Conservation (phyloP, 2,329 filamentous ascomycete species). For the Exophiala spinifera region DNA sequence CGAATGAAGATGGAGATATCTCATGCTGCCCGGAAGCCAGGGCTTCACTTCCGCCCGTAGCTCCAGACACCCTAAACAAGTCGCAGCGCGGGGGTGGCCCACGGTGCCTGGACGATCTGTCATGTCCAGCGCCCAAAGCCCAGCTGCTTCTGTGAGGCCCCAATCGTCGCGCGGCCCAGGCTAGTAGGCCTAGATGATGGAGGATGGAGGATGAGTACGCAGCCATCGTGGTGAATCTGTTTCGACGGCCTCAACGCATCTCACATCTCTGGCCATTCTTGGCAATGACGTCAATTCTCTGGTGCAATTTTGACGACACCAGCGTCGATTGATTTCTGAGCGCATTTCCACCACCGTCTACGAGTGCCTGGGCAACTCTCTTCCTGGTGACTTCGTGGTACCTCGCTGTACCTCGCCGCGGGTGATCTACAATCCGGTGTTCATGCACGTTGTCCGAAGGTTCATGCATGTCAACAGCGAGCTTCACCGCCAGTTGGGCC, state of each 20-base stretch:
- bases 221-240: no score
- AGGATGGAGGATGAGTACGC: no score
- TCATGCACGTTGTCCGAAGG: slow-evolving; percentile 9
- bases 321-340: neutral
- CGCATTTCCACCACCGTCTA: neutral
- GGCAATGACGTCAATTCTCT: slow-evolving; percentile 14
- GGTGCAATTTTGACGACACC: neutral
- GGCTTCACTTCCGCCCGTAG: slow-evolving; percentile 23
- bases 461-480: neutral
- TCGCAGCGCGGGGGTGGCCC: slow-evolving; percentile 10
- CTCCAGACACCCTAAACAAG: slow-evolving; percentile 23
- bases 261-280: slow-evolving; percentile 1
- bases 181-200: no score
- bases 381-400: no score
- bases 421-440: slow-evolving; percentile 12
- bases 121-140: neutral
- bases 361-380: no score
- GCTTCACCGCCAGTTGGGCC: slow-evolving; percentile 13
- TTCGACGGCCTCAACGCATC: neutral
- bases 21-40: slow-evolving; percentile 21
- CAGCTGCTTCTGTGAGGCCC: neutral
- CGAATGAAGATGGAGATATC: slow-evolving; percentile 20
- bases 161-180: no score
- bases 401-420: neutral
- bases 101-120: slow-evolving; percentile 19